phyloP scores from a whole-genome alignment of 192 early-diverging fungal species.

The Podila epigama region DNA sequence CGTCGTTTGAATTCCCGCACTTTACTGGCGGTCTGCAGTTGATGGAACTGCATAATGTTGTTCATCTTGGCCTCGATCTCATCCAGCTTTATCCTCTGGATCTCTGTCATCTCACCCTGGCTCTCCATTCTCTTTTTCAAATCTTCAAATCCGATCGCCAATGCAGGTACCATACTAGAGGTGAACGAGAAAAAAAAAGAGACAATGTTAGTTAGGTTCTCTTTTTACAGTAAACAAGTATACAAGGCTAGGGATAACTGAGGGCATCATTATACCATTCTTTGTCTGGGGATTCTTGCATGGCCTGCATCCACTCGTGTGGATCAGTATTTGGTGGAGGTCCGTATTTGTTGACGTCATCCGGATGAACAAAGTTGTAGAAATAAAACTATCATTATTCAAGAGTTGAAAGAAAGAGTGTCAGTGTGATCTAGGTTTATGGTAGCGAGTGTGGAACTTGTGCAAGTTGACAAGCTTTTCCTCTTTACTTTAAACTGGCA shows the following conservation, averaged over 20 bases:
- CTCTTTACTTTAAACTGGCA: slow-evolving; percentile 79
- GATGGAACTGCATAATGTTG: slow-evolving; percentile 56
- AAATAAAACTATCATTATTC: slow-evolving; percentile 78
- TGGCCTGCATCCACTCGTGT: slow-evolving; percentile 82
- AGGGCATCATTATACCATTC: slow-evolving; percentile 61
- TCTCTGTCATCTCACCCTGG: slow-evolving; percentile 73
- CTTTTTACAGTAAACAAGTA: not conserved
- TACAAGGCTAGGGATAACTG: not conserved
- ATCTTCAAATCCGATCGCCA: slow-evolving; percentile 91
- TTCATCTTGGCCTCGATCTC: slow-evolving; percentile 48
- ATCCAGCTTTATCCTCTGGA: slow-evolving; percentile 75
- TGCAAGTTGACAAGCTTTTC: not conserved
- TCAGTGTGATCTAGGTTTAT: not conserved
- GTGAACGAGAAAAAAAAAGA: slow-evolving; percentile 7
- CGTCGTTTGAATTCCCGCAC: slow-evolving; percentile 82
- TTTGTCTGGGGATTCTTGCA: slow-evolving; percentile 87
- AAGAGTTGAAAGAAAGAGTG: not conserved
- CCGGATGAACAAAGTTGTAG: slow-evolving; percentile 92
- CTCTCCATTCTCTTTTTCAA: slow-evolving; percentile 84
- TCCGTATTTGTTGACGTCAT: slow-evolving; percentile 81
- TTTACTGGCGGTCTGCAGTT: slow-evolving; percentile 73
- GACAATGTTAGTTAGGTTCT: not conserved
- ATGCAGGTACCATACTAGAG: slow-evolving; percentile 88
- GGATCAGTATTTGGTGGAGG: slow-evolving; percentile 74
- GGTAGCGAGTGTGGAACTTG: not conserved